These are phyloP conservation scores for Lipomyces sp. DNA, from an alignment of 805 yeast genomes.

Conservation along the genomic window DNA sequence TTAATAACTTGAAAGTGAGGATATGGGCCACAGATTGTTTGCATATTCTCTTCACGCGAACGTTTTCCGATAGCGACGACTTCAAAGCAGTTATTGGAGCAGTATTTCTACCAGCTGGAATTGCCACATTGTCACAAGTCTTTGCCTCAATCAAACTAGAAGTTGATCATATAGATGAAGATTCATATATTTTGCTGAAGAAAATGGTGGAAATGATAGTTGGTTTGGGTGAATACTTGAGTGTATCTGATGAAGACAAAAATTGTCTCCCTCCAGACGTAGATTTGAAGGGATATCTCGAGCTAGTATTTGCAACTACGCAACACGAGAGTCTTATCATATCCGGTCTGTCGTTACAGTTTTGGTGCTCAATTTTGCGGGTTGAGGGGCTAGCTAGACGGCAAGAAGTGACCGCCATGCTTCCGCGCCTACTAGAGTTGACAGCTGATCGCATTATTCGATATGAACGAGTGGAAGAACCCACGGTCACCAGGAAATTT, in stretches of 20 bases:
- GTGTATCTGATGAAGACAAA: conserved; percentile 49
- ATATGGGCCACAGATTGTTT: conserved; percentile 83
- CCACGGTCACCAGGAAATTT: conserved; percentile 64
- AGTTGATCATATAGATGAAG: conserved; percentile 74
- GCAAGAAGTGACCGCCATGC: conserved; percentile 53
- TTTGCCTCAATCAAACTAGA: conserved; percentile 58
- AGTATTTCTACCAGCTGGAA: conserved; percentile 75
- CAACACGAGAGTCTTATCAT: conserved; percentile 84
- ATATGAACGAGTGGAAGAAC: conserved; percentile 64
- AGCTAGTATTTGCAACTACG: conserved; percentile 78
- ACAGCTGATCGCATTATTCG: conserved; percentile 79
- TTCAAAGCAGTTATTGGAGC: conserved; percentile 78
- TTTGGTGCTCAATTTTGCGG: conserved; percentile 91
- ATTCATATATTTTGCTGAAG: conserved; percentile 77
- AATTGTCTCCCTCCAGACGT: conserved; percentile 55
- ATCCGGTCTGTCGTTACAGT: conserved; percentile 85
- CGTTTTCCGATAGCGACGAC: conserved; percentile 68
- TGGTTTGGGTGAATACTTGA: conserved; percentile 78
- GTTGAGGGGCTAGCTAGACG: conserved; percentile 63
- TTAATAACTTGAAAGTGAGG: conserved; percentile 60
- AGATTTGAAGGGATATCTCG: conserved; percentile 70
- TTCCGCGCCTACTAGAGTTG: conserved; percentile 72
- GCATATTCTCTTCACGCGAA: conserved; percentile 83
- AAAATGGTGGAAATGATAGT: conserved; percentile 94
- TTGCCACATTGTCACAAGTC: conserved; percentile 66